These are phyloP conservation scores for Pichia sp. DNA, from an alignment of 1,139 yeast species.

Conservation along the genomic window DNA sequence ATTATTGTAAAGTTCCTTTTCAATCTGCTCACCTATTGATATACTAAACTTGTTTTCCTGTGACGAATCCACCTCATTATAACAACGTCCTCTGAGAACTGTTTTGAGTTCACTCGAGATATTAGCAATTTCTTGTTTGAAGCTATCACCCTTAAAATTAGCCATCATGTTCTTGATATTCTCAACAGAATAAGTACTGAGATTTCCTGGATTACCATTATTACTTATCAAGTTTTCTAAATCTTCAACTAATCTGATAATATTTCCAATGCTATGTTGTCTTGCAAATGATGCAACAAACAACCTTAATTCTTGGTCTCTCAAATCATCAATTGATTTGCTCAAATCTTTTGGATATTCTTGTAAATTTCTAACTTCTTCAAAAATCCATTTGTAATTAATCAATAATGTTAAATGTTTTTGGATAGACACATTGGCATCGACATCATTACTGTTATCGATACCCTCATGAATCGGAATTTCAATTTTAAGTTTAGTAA, in stretches of 20 bases:
- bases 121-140: slow-evolving; percentile 49
- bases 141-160: slow-evolving; percentile 53
- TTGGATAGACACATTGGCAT: slow-evolving; percentile 10
- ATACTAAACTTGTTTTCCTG: slow-evolving; percentile 28
- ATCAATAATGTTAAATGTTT: slow-evolving; percentile 23
- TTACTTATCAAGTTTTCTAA: slow-evolving; percentile 46
- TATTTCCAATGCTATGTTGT: slow-evolving; percentile 45
- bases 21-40: slow-evolving; percentile 36
- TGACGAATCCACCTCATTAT: slow-evolving; percentile 17
- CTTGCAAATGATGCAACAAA: slow-evolving; percentile 22
- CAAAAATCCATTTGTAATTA: slow-evolving; percentile 28
- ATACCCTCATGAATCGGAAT: slow-evolving; percentile 3
- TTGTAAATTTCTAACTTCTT: slow-evolving; percentile 22
- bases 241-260: slow-evolving; percentile 59
- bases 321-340: slow-evolving; percentile 23
- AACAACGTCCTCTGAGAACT: slow-evolving; percentile 42
- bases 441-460: slow-evolving; percentile 8
- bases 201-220: slow-evolving; percentile 45
- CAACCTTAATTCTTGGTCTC: slow-evolving; percentile 20
- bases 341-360: slow-evolving; percentile 20
- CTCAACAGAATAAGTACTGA: slow-evolving; percentile 59
- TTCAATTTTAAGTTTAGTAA: slow-evolving; percentile 17
- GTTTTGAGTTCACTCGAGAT: slow-evolving; percentile 52
- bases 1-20: slow-evolving; percentile 40
- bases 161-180: slow-evolving; percentile 51